phyloP scores from a whole-genome alignment of 306 rosid species.

The Abrus pulchellus region DNA sequence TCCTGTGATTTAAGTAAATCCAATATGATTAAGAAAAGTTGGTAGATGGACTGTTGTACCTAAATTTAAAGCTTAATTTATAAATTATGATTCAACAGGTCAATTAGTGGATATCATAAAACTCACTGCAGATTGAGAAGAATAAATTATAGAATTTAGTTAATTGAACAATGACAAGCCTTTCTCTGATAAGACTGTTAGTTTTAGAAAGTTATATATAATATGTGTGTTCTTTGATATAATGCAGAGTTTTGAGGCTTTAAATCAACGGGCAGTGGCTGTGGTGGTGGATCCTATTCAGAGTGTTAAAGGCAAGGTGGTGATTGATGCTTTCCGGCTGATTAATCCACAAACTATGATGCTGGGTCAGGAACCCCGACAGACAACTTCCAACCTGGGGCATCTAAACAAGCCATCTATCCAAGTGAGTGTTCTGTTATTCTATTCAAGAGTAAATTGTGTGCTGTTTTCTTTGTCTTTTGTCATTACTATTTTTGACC shows the following conservation, averaged over 20 bases:
- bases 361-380: slow-evolving; percentile 97
- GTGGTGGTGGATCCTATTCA: slow-evolving; percentile 98
- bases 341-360: slow-evolving; percentile 96
- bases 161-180: slow-evolving; percentile 22
- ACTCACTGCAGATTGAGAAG: not conserved
- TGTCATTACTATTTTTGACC: slow-evolving; percentile 18
- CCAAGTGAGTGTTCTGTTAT: slow-evolving; percentile 65
- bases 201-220: slow-evolving; percentile 15
- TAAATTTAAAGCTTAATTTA: slow-evolving; percentile 17
- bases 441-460: slow-evolving; percentile 22
- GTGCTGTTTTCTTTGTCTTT: slow-evolving; percentile 10
- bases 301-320: slow-evolving; percentile 97
- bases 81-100: slow-evolving; percentile 14
- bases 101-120: not conserved
- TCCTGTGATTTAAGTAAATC: slow-evolving; percentile 6
- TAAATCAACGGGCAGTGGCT: slow-evolving; percentile 95
- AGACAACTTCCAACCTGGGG: slow-evolving; percentile 93
- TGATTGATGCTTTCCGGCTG: slow-evolving; percentile 93
- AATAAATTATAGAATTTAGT: slow-evolving; percentile 9
- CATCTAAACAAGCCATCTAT: slow-evolving; percentile 97
- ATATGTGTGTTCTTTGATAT: slow-evolving; percentile 12
- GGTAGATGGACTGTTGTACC: slow-evolving; percentile 3
- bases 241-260: slow-evolving; percentile 94
- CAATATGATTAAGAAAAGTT: slow-evolving; percentile 8
- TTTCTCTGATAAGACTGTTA: not conserved